phyloP scores from a whole-genome alignment of 1,139 yeast species.

The Hansenula sp. region DNA sequence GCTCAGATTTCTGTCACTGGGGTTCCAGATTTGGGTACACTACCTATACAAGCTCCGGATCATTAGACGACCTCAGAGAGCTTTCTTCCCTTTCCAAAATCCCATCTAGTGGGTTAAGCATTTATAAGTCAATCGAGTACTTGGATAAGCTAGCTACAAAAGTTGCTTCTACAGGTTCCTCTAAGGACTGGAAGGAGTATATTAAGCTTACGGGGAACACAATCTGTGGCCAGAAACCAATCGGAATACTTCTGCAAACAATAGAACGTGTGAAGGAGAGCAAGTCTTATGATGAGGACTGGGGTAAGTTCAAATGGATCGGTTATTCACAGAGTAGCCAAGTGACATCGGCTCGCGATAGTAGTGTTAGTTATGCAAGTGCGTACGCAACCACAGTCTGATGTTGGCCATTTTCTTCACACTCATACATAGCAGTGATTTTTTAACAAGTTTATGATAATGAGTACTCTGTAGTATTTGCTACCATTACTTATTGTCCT shows the following conservation, averaged over 20 bases:
- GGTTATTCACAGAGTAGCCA: constrained; percentile 78
- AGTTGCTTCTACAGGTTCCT: constrained; percentile 49
- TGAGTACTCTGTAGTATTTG: no score
- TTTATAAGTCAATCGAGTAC: constrained; percentile 66
- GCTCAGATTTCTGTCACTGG: constrained; percentile 98
- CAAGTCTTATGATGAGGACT: constrained; percentile 13
- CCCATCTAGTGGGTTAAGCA: constrained; percentile 33
- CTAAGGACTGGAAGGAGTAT: constrained; percentile 55
- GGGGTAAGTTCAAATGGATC: constrained; percentile 57
- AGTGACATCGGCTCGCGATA: constrained; percentile 47
- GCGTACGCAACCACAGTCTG: constrained; percentile 50
- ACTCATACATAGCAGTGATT: no score
- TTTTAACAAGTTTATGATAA: no score
- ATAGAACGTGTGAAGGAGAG: constrained; percentile 32
- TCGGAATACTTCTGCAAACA: constrained; percentile 56
- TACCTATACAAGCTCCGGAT: constrained; percentile 39
- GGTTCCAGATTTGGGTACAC: constrained; percentile 76
- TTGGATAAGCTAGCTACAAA: constrained; percentile 70
- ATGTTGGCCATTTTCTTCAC: not conserved
- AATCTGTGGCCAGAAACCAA: constrained; percentile 89
- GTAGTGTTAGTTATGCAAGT: constrained; percentile 88
- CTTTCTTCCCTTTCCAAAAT: constrained; percentile 18
- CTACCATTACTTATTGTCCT: no score
- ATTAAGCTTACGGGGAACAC: constrained; percentile 74
- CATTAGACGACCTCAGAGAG: constrained; percentile 17